Percentiles rank a stretch among this genome's conserved stretches.
These are phyloP conservation scores for Coprinopsis cinerea DNA, from an alignment of 768 basidiomycete genomes.

Conservation along the genomic window DNA sequence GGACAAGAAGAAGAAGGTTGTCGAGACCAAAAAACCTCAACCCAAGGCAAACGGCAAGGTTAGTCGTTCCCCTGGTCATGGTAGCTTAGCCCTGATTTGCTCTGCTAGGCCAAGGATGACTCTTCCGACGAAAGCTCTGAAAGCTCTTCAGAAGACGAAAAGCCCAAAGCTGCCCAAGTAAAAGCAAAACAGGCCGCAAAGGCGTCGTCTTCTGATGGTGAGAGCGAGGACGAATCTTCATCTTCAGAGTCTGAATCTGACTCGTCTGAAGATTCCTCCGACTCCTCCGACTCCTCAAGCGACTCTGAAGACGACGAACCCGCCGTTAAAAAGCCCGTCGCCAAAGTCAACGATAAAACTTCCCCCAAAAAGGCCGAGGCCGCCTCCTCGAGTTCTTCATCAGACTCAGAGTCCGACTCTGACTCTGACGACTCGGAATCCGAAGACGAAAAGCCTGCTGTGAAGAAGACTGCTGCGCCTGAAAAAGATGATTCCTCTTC, in stretches of 20 bases:
- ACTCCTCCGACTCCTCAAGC: slow-evolving; percentile 12
- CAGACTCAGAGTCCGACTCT: slow-evolving; percentile 14
- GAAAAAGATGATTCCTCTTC: slow-evolving; percentile 19
- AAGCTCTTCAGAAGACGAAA: slow-evolving; percentile 46
- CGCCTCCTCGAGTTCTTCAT: slow-evolving; percentile 11
- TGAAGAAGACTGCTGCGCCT: slow-evolving; percentile 13
- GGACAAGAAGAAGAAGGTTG: slow-evolving; percentile 25
- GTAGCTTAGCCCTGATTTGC: slow-evolving; percentile 1
- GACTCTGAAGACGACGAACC: slow-evolving; percentile 10
- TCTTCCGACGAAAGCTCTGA: slow-evolving; percentile 43
- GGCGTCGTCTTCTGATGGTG: slow-evolving; percentile 26
- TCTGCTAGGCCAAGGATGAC: slow-evolving; percentile 20
- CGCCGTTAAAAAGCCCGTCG: neutral
- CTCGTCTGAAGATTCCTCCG: neutral
- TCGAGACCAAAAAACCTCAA: slow-evolving; percentile 20
- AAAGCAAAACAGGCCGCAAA: slow-evolving; percentile 37
- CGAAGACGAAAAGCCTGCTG: slow-evolving; percentile 18
- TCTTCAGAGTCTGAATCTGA: neutral
- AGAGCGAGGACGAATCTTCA: neutral
- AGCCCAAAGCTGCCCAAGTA: slow-evolving; percentile 49
- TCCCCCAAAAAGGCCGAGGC: slow-evolving; percentile 15
- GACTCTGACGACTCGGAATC: slow-evolving; percentile 22
- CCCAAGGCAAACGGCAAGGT: slow-evolving; percentile 11
- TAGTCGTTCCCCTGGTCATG: slow-evolving; percentile 11
- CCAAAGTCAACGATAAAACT: neutral